Percentiles rank a stretch among this genome's conserved stretches.
Conservation (phyloP, 1,284 basidiomycete species). For the Cronartium ribicola region DNA sequence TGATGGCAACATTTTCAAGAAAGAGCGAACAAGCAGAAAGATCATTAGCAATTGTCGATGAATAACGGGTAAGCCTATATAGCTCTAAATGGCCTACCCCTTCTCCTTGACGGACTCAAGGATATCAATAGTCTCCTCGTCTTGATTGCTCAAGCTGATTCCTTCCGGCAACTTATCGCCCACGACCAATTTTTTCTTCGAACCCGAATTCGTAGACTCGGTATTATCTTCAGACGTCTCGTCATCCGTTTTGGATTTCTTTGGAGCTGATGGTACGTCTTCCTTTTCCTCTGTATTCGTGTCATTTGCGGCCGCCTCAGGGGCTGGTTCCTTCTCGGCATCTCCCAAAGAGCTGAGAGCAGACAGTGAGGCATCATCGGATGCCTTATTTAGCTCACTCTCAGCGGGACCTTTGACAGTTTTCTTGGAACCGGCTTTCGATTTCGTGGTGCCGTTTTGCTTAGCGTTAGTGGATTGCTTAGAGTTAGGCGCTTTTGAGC, state of each 20-base stretch:
- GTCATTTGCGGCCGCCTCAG: too few species aligned
- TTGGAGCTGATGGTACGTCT: background rate
- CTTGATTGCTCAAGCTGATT: constrained; percentile 43
- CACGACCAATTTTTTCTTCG: constrained; percentile 20
- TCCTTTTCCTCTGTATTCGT: too few species aligned
- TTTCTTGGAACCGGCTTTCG: background rate
- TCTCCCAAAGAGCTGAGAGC: background rate
- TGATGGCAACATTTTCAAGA: background rate
- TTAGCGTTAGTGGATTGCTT: constrained; percentile 2
- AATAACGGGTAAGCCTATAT: background rate
- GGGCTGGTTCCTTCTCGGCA: background rate
- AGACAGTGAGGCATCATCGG: background rate
- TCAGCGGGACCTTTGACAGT: background rate
- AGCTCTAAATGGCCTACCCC: background rate
- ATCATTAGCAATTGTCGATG: background rate
- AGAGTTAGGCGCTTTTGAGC: background rate
- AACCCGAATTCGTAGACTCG: background rate
- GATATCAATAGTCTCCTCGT: constrained; percentile 40
- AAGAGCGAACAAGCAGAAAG: background rate
- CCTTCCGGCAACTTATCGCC: constrained; percentile 39
- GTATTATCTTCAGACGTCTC: background rate
- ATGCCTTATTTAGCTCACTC: too few species aligned
- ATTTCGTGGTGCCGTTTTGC: background rate
- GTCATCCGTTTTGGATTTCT: constrained; percentile 3
- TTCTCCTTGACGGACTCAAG: constrained; percentile 42